Evolutionary conservation across 2,329 filamentous ascomycete species (phyloP), one percentile per base, ranked within the genome.

Genomic region (Aspergillus carbonarius): DNA sequence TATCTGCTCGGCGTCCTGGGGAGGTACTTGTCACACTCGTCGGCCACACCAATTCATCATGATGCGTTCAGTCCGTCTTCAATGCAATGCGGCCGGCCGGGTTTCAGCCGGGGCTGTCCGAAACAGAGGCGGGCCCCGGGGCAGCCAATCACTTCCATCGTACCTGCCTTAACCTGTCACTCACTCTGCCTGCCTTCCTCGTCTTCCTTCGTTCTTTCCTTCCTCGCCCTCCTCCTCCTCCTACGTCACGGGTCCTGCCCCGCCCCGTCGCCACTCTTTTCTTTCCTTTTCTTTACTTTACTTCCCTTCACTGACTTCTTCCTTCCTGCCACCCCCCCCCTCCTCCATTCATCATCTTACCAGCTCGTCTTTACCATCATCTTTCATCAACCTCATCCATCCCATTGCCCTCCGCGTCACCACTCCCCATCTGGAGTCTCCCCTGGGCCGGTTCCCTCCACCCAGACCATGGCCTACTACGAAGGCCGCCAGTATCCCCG

Each of bases 381-480:
- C 53, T 46, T 54, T 27, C 49, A 57, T 60, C 57, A 52, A 49
- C 34, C 18, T 25, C 48, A 32, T 57, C 17, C 35, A 27, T 53
- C 25, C 35, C 30, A 39, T 37, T 34, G n/a, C 27, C 35, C 23
- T 25, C 46, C 48, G 25, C 20, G 39, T 50, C 42, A 49, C 9
- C 42, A n/a, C 23, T 15, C 35, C 23, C 44, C 48, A 48, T 54
- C 51, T 48, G 27, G 32, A 53, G 47, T 37, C 39, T 37, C 39
- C 32, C 34, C 55, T 49, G 13, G 3, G 12, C 9, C 37, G 17
- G 37, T 17, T 17, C n/a, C 37, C 18, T 23, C 1, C 12, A 9
- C 18, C 52, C 59, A 57, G 34, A 64, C 61, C 54, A 76, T 76
- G 72, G 65, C 73, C 34, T 76, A 75, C 64, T 74, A 76, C 68